Conservation (phyloP, 2,329 filamentous ascomycete genomes). For the Penicillium sclerotigenum region DNA sequence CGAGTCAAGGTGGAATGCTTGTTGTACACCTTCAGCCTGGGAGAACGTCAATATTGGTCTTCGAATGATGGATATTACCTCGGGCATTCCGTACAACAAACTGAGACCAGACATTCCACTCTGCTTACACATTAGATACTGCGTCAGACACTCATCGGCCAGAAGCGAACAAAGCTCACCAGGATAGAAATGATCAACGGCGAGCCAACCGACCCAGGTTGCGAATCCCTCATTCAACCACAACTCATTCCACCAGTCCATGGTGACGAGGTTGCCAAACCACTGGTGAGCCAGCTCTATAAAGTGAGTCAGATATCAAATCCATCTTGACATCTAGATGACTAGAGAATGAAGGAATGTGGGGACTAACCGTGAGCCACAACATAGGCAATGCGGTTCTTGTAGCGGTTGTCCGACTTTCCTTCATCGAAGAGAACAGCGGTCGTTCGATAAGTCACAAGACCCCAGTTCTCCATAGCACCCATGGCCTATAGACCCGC, state of each 20-base stretch:
- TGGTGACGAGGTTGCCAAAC: constrained; percentile 93
- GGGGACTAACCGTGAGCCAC: constrained; percentile 69
- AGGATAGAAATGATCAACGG: constrained; percentile 85
- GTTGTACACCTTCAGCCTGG: constrained; percentile 84
- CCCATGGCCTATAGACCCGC: constrained; percentile 50
- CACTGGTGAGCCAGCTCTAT: constrained; percentile 87
- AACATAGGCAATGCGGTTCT: constrained; percentile 92
- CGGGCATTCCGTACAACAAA: constrained; percentile 69
- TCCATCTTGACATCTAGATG: background rate
- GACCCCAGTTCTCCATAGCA: constrained; percentile 94
- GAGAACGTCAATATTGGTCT: constrained; percentile 37
- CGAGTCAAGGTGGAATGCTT: constrained; percentile 83
- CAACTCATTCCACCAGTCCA: constrained; percentile 94
- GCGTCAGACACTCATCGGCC: background rate
- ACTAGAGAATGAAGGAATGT: too few relatives aligned
- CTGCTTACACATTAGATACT: constrained; percentile 43
- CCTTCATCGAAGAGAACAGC: constrained; percentile 95
- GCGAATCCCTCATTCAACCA: constrained; percentile 97
- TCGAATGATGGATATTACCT: constrained; percentile 47
- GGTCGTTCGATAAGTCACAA: constrained; percentile 93
- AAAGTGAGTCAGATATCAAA: background rate
- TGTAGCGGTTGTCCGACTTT: constrained; percentile 83
- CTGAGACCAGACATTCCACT: constrained; percentile 97
- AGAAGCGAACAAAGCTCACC: constrained; percentile 38
- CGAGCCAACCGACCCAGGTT: constrained; percentile 96